These are phyloP conservation scores for Kregervanrija fluxuum DNA, from an alignment of 805 yeast genomes.

Conservation along the genomic window DNA sequence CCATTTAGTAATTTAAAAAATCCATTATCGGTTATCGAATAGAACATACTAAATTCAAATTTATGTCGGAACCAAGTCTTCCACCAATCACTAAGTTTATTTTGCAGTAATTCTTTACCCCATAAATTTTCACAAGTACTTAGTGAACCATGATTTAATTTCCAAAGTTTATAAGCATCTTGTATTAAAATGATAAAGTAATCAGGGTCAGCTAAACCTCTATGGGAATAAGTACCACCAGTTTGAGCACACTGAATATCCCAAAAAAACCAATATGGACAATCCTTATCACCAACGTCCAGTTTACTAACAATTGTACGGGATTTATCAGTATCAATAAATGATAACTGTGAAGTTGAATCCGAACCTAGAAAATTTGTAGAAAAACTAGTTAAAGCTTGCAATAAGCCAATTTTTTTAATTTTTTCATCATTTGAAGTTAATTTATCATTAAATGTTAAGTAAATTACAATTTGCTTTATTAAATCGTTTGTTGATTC, in stretches of 20 bases:
- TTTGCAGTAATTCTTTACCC: slow-evolving; percentile 1
- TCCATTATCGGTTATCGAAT: slow-evolving; percentile 27
- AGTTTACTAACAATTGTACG: slow-evolving; percentile 25
- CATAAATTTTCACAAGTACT: not conserved
- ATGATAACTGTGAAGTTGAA: not conserved
- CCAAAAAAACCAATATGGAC: slow-evolving; percentile 26
- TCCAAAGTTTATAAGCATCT: slow-evolving; percentile 28
- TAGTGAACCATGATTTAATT: slow-evolving; percentile 27
- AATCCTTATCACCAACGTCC: slow-evolving; percentile 14
- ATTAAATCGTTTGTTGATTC: slow-evolving; percentile 18
- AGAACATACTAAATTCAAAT: slow-evolving; percentile 20
- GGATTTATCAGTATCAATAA: slow-evolving; percentile 28
- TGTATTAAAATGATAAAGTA: slow-evolving; percentile 23
- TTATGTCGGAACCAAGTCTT: slow-evolving; percentile 26
- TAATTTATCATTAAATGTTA: slow-evolving; percentile 11
- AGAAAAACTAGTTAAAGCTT: slow-evolving; percentile 23
- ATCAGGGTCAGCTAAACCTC: slow-evolving; percentile 29
- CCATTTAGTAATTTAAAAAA: slow-evolving; percentile 25
- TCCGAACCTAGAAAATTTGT: slow-evolving; percentile 12
- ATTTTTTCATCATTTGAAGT: slow-evolving; percentile 5
- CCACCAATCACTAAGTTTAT: slow-evolving; percentile 29
- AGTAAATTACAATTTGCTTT: slow-evolving; percentile 20
- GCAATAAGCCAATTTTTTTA: slow-evolving; percentile 18
- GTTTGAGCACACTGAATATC: slow-evolving; percentile 17
- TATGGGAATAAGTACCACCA: slow-evolving; percentile 10